Evolutionary conservation across 441 rosid genomes (phyloP).

Genomic region (Viola pubescens): DNA sequence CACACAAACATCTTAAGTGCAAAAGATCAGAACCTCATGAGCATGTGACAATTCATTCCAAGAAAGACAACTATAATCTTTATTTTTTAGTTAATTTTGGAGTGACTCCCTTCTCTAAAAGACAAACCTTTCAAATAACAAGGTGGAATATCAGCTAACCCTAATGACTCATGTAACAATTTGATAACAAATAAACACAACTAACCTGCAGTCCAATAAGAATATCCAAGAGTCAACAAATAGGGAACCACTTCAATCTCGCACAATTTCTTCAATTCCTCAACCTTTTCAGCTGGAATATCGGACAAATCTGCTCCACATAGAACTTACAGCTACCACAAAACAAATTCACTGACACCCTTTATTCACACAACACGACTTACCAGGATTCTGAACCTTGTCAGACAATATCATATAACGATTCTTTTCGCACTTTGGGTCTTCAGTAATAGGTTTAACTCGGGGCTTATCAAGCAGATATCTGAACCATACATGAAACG

Average conservation of each 20-base stretch:
- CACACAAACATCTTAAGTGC: neutral
- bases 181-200: neutral
- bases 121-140: too few relatives aligned
- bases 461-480: conserved; percentile 77
- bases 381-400: conserved; percentile 49
- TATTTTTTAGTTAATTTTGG: too few relatives aligned
- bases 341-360: neutral
- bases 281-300: conserved; percentile 47
- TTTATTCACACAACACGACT: conserved; percentile 1
- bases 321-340: conserved; percentile 7
- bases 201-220: conserved; percentile 88
- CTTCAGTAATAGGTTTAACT: conserved; percentile 73
- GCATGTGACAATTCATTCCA: neutral
- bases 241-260: conserved; percentile 66
- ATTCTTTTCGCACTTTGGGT: conserved; percentile 50
- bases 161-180: too few relatives aligned
- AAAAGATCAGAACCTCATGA: neutral
- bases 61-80: too few relatives aligned
- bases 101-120: too few relatives aligned
- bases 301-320: conserved; percentile 58
- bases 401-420: conserved; percentile 73
- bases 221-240: conserved; percentile 71
- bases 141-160: too few relatives aligned
- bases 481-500: conserved; percentile 26
- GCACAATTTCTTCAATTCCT: conserved; percentile 53